A percentile compares a stretch with the other conserved stretches of the same genome.
These are phyloP conservation scores for Trichoderma koningii DNA, from an alignment of 2,329 filamentous ascomycete species.

Conservation along the genomic window DNA sequence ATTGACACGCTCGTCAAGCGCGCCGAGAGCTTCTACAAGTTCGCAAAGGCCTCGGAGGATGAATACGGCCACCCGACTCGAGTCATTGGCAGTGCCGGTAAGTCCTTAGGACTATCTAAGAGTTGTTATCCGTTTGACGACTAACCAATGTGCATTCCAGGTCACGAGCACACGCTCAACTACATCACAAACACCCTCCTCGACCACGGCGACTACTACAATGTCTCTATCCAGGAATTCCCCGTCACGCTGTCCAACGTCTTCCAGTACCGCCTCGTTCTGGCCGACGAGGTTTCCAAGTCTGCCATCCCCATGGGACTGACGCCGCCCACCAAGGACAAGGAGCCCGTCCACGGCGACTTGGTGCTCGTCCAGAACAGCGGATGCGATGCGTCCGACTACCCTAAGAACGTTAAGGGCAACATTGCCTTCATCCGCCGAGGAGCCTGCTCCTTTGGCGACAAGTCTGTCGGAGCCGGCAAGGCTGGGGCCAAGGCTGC, in stretches of 20 bases:
- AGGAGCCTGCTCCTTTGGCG: slow-evolving; percentile 70
- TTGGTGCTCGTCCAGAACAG: slow-evolving; percentile 62
- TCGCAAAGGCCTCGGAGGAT: slow-evolving; percentile 59
- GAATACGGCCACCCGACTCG: slow-evolving; percentile 70
- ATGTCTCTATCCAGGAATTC: slow-evolving; percentile 64
- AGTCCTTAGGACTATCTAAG: slow-evolving; percentile 23
- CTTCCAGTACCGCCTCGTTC: slow-evolving; percentile 58
- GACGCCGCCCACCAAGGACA: slow-evolving; percentile 64
- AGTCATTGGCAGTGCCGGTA: slow-evolving; percentile 68
- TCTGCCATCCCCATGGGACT: slow-evolving; percentile 62
- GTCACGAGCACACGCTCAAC: slow-evolving; percentile 64
- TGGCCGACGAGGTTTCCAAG: slow-evolving; percentile 54
- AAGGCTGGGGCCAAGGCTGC: slow-evolving; percentile 70
- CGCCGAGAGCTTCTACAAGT: slow-evolving; percentile 62
- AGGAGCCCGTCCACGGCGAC: slow-evolving; percentile 59
- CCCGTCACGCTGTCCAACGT: slow-evolving; percentile 62
- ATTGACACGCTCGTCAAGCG: slow-evolving; percentile 58
- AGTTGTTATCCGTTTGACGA: neutral
- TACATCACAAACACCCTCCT: slow-evolving; percentile 62
- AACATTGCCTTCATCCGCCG: slow-evolving; percentile 71
- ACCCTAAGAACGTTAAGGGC: slow-evolving; percentile 57
- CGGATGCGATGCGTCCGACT: slow-evolving; percentile 67
- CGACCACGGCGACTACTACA: slow-evolving; percentile 62
- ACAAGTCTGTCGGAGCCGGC: slow-evolving; percentile 69
- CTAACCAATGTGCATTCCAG: slow-evolving; percentile 40